phyloP scores from a whole-genome alignment of 2,329 filamentous ascomycete species.

The Daldinia eschscholtzii region DNA sequence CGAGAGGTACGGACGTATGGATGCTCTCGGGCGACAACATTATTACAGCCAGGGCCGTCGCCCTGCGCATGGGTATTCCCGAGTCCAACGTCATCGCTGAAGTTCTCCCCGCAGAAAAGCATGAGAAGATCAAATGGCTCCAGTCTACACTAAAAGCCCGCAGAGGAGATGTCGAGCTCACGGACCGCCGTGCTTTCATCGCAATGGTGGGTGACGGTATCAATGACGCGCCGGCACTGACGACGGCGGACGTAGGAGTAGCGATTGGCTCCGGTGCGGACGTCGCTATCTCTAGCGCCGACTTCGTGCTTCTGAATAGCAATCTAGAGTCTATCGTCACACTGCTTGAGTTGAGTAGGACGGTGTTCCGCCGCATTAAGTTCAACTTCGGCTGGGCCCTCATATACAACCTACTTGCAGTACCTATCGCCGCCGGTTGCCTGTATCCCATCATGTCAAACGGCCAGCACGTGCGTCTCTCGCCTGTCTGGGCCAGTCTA shows the following conservation, averaged over 20 bases:
- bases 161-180: slow-evolving; percentile 31
- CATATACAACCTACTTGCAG: slow-evolving; percentile 81
- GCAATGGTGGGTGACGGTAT: slow-evolving; percentile 93
- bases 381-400: slow-evolving; percentile 90
- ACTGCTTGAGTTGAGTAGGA: slow-evolving; percentile 76
- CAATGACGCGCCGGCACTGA: slow-evolving; percentile 87
- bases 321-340: slow-evolving; percentile 78
- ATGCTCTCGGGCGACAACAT: slow-evolving; percentile 94
- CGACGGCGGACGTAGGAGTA: slow-evolving; percentile 84
- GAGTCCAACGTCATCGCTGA: slow-evolving; percentile 83
- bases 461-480: slow-evolving; percentile 72
- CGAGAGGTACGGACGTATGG: slow-evolving; percentile 79
- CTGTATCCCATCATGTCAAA: slow-evolving; percentile 69
- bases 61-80: slow-evolving; percentile 79
- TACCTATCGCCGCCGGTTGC: slow-evolving; percentile 85
- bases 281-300: slow-evolving; percentile 83
- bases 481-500: slow-evolving; percentile 87
- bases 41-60: slow-evolving; percentile 86
- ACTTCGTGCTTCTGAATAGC: slow-evolving; percentile 84
- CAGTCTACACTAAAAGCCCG: slow-evolving; percentile 64
- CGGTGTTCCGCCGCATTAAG: slow-evolving; percentile 82
- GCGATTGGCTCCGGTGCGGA: slow-evolving; percentile 87
- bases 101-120: slow-evolving; percentile 87
- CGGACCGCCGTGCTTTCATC: slow-evolving; percentile 64
- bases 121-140: slow-evolving; percentile 74